Conservation (phyloP, 2,329 filamentous ascomycete genomes). For the Epichloe elymi region DNA sequence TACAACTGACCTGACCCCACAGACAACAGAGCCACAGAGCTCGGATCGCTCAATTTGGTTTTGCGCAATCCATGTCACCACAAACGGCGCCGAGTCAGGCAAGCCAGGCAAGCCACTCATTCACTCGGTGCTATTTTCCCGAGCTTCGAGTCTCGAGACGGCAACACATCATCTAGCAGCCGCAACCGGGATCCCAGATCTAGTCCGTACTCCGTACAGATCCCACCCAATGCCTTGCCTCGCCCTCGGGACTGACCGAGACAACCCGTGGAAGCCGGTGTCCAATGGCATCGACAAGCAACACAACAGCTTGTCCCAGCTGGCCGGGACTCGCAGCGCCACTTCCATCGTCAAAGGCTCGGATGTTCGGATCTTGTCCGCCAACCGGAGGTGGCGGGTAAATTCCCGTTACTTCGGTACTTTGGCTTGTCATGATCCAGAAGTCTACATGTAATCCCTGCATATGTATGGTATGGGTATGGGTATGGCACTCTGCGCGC, state of each 20-base stretch:
- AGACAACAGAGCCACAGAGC: no score
- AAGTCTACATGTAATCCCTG: no score
- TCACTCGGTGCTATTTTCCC: no score
- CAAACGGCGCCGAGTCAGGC: neutral
- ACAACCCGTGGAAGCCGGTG: neutral
- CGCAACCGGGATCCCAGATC: no score
- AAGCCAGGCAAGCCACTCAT: neutral
- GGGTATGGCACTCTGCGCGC: no score
- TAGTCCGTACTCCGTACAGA: neutral
- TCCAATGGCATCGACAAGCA: neutral
- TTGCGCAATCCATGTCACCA: neutral
- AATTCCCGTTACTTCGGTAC: no score
- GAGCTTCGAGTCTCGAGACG: no score
- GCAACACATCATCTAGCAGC: no score
- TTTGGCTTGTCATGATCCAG: no score
- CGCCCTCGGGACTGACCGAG: neutral
- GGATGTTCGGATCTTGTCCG: neutral
- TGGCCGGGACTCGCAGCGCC: neutral
- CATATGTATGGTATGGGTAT: no score
- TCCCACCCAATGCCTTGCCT: neutral
- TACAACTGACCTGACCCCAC: no score
- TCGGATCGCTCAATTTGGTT: neutral
- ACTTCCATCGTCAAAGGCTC: neutral
- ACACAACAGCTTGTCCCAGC: neutral
- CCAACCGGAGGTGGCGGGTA: neutral